Evolutionary conservation across 495 filamentous ascomycete species (phyloP), one percentile per base, ranked within the genome.

Genomic region (Hyaloscypha bicolor): DNA sequence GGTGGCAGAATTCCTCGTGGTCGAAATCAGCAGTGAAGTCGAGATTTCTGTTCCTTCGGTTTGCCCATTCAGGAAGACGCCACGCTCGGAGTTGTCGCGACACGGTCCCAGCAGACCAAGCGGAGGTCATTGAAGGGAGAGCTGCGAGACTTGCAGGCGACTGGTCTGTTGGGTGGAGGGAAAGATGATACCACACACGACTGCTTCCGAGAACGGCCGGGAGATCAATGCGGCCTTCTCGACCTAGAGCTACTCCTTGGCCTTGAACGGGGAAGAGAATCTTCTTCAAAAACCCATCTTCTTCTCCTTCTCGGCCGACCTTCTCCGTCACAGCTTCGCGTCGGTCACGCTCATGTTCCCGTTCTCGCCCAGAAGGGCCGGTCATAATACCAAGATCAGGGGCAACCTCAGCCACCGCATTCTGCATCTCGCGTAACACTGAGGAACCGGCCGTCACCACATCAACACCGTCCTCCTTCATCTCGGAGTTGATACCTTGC

Each of bases 21-120:
- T 99, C 95, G 71, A 98, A 99, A 72, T 99, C 95, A 12, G 93
- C 92, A 0, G 95, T 99, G 76, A 96, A 98, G 76, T 98, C 95
- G n/a, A 98, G 87, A 67, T 90, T 86, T 76, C 92, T 94, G 70
- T 93, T 92, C 35, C 95, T 86, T 55, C 94, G 90, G 73, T 97
- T 98, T 1, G 93, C 92, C 95, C 95, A 99, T 76, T 99, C 95
- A 0, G 94, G 91, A 6, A 98, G 82, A 69, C 95, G 83, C 95
- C 95, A 98, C 48, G 91, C 86, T 33, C 95, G 90, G 19, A 99
- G 81, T 78, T 99, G 96, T 55, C 93, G 87, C 9, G 96, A 98
- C 2, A 98, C 92, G 1, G 90, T 88, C 29, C 91, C 91, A 16
- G 95, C 96, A 30, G 93, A 94, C 95, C 95, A 99, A 3, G 89